Base-by-base conservation (phyloP, 306 rosid genomes). In the Corylus americana region DNA sequence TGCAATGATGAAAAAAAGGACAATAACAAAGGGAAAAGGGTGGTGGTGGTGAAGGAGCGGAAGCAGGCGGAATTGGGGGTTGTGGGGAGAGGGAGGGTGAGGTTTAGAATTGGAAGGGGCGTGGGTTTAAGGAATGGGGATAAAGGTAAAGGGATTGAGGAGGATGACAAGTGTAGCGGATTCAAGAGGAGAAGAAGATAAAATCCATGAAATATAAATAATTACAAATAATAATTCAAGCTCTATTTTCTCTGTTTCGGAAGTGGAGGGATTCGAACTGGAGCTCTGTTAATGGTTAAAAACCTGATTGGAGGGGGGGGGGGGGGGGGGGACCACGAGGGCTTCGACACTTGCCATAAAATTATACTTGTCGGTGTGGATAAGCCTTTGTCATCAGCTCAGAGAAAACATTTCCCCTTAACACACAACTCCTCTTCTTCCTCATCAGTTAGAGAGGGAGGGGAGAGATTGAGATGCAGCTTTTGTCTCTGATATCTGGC, bases 51-150 rank as follows among this genome's bases (percentile, higher is more conserved):
- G 62, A 76, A 81, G 70, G 78, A 35, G 8, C 13, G 20, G 1
- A 70, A 37, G 85, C 80, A 55, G 29, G 66, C 77, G 78, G 83
- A 71, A n/a, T 44, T 73, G 68, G 66, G 75, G 45, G 58, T 47
- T 20, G 76, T 69, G 73, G 74, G 57, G 71, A 83, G 90, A 82
- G 90, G 50, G 37, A 87, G 29, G 59, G 85, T 92, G 80, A 89
- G 88, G 87, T 89, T 89, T 80, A 87, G 79, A 78, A 78, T 90
- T 47, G 85, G 35, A 31, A 31, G 35, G 35, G 35, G 35, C 35
- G 35, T 31, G 35, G 35, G 35, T 31, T 31, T 31, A 31, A 31
- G 35, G 35, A 31, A 31, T 31, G 35, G 35, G 35, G 35, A 49
- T 49, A 49, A 11, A 10, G 11, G 72, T 37, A 66, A 66, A 13